Percentiles rank a stretch among this genome's conserved stretches.
These are phyloP conservation scores for Trypanosoma brucei DNA, from an alignment of 208 protist species.

Conservation along the genomic window DNA sequence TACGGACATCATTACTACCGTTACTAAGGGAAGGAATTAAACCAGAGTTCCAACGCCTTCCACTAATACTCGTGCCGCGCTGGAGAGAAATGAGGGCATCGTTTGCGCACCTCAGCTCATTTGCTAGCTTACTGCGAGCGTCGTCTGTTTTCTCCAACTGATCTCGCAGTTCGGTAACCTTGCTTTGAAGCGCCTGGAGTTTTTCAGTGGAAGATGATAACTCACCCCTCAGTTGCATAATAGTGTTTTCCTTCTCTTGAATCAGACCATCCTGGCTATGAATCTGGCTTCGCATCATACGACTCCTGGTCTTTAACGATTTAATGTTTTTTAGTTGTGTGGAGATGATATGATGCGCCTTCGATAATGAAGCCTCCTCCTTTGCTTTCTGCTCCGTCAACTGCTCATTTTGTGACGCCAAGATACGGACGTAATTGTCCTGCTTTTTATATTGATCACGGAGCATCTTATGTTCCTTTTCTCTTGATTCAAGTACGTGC, in stretches of 20 bases:
- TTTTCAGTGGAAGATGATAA: constrained; percentile 31
- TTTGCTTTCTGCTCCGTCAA: constrained; percentile 32
- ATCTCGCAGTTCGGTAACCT: constrained; percentile 56
- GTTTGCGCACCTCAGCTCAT: constrained; percentile 75
- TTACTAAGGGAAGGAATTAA: neutral
- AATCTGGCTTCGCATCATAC: constrained; percentile 54
- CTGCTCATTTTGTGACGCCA: constrained; percentile 72
- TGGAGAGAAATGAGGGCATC: constrained; percentile 78
- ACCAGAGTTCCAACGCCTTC: constrained; percentile 58
- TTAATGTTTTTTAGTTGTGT: constrained; percentile 78
- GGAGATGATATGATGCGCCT: constrained; percentile 84
- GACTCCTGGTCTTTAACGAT: constrained; percentile 51
- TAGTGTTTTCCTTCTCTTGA: constrained; percentile 36
- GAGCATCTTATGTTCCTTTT: constrained; percentile 64
- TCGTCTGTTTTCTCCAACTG: constrained; percentile 63
- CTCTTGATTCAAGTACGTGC: constrained; percentile 32
- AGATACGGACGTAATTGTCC: constrained; percentile 68
- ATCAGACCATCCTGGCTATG: constrained; percentile 48
- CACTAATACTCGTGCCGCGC: constrained; percentile 66
- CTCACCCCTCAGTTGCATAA: constrained; percentile 48
- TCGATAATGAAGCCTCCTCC: constrained; percentile 44
- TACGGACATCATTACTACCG: neutral
- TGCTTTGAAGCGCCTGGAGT: constrained; percentile 34
- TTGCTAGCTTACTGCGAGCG: constrained; percentile 50
- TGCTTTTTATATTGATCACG: constrained; percentile 71